These are phyloP conservation scores for Leccinum olivaceopallidum DNA, from an alignment of 768 basidiomycete species.

Conservation along the genomic window DNA sequence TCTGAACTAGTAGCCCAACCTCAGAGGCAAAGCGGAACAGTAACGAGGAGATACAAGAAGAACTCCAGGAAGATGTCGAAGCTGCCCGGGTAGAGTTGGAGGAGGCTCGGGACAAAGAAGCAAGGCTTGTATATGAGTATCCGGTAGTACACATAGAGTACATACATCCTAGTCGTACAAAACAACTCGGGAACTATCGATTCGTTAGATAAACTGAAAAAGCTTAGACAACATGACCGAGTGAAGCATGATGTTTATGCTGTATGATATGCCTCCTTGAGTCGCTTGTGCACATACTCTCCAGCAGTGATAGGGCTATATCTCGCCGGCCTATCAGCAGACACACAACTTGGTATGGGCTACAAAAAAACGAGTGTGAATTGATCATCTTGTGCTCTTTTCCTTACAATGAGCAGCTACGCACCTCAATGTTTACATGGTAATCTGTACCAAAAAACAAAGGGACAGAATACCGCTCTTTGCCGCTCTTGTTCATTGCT, in stretches of 20 bases:
- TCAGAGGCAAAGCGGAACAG: constrained; percentile 39
- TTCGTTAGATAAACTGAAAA: neutral
- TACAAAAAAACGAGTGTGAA: constrained; percentile 5
- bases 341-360: constrained; percentile 51
- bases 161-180: neutral
- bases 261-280: constrained; percentile 47
- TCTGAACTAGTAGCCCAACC: constrained; percentile 44
- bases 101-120: constrained; percentile 24
- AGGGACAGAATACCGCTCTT: constrained; percentile 79
- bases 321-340: constrained; percentile 54
- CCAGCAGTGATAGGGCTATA: constrained; percentile 79
- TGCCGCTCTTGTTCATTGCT: constrained; percentile 74
- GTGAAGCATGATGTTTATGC: neutral
- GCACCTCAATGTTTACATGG: constrained; percentile 74
- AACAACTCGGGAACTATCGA: no score
- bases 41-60: constrained; percentile 46
- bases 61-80: constrained; percentile 41
- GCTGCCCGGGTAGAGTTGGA: constrained; percentile 22
- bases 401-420: constrained; percentile 12
- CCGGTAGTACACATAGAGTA: constrained; percentile 20
- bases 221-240: neutral
- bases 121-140: constrained; percentile 27
- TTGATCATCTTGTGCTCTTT: neutral
- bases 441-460: constrained; percentile 92
- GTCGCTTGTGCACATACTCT: constrained; percentile 74